Evolutionary conservation across 176 grass and related monocot genomes (phyloP).

Genomic region (Aegilops longissima): DNA sequence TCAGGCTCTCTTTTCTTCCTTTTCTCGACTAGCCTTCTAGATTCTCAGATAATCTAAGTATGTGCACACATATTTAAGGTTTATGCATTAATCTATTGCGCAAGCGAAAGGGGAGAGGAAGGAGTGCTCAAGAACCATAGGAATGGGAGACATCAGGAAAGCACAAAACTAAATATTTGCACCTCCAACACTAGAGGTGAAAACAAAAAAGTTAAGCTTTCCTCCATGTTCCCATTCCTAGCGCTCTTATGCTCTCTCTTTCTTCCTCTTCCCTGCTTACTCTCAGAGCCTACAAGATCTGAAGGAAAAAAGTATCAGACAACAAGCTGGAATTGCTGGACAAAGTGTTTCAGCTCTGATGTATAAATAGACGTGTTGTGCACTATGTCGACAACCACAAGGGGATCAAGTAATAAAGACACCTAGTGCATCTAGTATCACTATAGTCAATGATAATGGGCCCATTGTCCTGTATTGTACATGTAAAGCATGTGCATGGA

Average conservation of each 20-base stretch:
- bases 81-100: background rate
- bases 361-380: constrained; percentile 20
- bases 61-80: background rate
- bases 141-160: constrained; percentile 46
- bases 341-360: background rate
- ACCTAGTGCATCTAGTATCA: background rate
- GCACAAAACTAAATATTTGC: constrained; percentile 5
- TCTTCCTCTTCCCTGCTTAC: constrained; percentile 44
- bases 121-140: constrained; percentile 33
- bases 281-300: background rate
- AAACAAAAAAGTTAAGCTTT: constrained; percentile 15
- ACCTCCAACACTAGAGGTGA: constrained; percentile 17
- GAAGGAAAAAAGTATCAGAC: background rate
- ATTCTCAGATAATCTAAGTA: background rate
- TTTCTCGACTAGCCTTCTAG: constrained; percentile 25
- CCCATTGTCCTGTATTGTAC: constrained; percentile 15
- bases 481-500: constrained; percentile 21
- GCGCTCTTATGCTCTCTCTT: constrained; percentile 34
- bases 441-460: background rate
- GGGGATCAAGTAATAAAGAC: background rate
- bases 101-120: constrained; percentile 36
- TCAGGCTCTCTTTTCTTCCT: constrained; percentile 33
- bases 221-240: constrained; percentile 53
- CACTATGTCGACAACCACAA: background rate
- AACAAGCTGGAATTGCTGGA: background rate